Conservation (phyloP, 441 rosid species). For the Arabidopsis lyrata region DNA sequence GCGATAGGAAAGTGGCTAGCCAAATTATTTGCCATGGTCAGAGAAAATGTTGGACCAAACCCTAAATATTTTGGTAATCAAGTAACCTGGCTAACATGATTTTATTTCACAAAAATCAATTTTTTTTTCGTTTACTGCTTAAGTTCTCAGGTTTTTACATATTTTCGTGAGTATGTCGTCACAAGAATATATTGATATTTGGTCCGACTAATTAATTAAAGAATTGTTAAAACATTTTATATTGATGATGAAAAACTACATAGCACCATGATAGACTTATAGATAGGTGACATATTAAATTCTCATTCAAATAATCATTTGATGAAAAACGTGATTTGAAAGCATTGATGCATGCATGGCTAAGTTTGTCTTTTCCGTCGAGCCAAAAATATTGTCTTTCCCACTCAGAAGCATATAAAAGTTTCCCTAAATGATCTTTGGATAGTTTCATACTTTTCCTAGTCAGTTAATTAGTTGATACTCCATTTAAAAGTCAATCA, state of each 20-base stretch:
- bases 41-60: background rate
- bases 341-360: constrained; percentile 47
- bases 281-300: constrained; percentile 18
- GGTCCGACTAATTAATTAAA: constrained; percentile 26
- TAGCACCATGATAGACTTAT: constrained; percentile 18
- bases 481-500: constrained; percentile 24
- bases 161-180: constrained; percentile 16
- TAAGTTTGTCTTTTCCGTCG: constrained; percentile 41
- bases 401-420: constrained; percentile 32
- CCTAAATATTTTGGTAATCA: background rate
- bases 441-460: constrained; percentile 1
- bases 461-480: constrained; percentile 27
- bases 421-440: constrained; percentile 16
- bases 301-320: constrained; percentile 35
- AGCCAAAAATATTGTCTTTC: constrained; percentile 24
- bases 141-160: constrained; percentile 1
- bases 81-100: background rate
- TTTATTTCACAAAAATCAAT: background rate
- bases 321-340: constrained; percentile 42
- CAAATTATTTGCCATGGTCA: background rate
- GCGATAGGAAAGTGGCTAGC: background rate
- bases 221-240: background rate
- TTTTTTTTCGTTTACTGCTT: background rate
- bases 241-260: constrained; percentile 15
- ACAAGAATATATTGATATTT: constrained; percentile 36